Base-by-base conservation (phyloP, 2,329 filamentous ascomycete species). In the Stemphylium vesicarium region DNA sequence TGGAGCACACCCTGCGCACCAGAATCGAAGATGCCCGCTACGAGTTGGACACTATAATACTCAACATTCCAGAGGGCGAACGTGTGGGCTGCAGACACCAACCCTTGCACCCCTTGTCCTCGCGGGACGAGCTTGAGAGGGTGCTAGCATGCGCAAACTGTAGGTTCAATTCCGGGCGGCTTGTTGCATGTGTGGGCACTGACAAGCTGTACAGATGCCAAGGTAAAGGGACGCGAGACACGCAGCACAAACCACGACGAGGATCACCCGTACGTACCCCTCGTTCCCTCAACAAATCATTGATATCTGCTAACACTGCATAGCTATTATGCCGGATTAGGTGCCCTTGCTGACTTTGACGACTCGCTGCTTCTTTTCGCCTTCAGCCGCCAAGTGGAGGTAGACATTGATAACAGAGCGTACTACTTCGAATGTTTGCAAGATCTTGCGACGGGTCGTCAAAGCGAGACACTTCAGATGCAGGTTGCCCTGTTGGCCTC, bases 371-470 rank as follows among this genome's bases (percentile, higher is more conserved):
- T 91, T 15, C 75, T 81, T 24, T 88, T 86, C 70, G 84, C 86
- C 4, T 90, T 85, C 66, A 78, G 84, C 20, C 79, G 83, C 31
- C 88, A 91, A 73, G 76, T 80, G 20, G 69, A 76, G 8, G 81
- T 80, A 45, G 85, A 90, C 68, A 79, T 81, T 16, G 59, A 64
- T 16, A 83, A 84, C 56, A 76, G 77, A 15, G 74, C 85, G 2
- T 85, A 85, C 66, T 90, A 90, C 69, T 81, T 90, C 56, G 83
- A 88, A 70, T 88, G 85, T 64, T 77, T 91, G n/a, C 80, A 83
- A 61, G 78, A 81, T 41, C 82, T 91, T 48, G 83, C 84, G 13
- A 75, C 77, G 20, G 80, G 83, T 15, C 79, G 87, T 48, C 75
- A 80, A 31, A 87, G 83, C 67, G 81, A 84, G 37, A 70, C 78